phyloP scores from a whole-genome alignment of 2,329 filamentous ascomycete genomes.

The Fusarium metavorans region DNA sequence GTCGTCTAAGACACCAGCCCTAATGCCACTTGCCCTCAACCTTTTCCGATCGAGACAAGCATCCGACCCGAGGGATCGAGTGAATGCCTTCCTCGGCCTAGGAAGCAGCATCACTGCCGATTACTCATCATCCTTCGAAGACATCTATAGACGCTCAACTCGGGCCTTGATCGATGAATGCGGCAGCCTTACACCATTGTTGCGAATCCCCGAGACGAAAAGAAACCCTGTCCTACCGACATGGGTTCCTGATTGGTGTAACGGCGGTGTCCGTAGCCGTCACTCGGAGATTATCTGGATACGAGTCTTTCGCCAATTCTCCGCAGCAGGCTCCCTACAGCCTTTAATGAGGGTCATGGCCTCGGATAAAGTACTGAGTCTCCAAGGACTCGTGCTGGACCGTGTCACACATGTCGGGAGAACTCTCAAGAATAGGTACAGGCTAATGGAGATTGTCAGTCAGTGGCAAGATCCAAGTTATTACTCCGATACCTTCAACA shows the following conservation, averaged over 20 bases:
- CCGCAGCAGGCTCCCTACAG: not conserved
- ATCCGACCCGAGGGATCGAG: not conserved
- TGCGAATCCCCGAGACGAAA: not conserved
- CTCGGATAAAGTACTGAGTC: not conserved
- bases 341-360: not conserved
- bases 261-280: slow-evolving; percentile 59
- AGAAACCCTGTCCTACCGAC: not conserved
- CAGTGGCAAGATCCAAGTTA: not conserved
- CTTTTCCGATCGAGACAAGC: not conserved
- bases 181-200: not conserved
- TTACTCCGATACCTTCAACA: not conserved
- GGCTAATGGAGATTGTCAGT: not conserved
- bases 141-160: not conserved
- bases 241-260: slow-evolving; percentile 60
- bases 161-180: not conserved
- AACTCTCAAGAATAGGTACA: not conserved
- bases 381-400: not conserved
- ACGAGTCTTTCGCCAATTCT: not conserved
- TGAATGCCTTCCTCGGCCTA: not conserved
- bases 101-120: not conserved
- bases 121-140: not conserved
- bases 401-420: not conserved
- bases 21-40: not conserved
- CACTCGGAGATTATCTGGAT: slow-evolving; percentile 34
- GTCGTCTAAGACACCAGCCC: not conserved